phyloP scores from a whole-genome alignment of 305 asterid species.

The Euphrasia arctica region DNA sequence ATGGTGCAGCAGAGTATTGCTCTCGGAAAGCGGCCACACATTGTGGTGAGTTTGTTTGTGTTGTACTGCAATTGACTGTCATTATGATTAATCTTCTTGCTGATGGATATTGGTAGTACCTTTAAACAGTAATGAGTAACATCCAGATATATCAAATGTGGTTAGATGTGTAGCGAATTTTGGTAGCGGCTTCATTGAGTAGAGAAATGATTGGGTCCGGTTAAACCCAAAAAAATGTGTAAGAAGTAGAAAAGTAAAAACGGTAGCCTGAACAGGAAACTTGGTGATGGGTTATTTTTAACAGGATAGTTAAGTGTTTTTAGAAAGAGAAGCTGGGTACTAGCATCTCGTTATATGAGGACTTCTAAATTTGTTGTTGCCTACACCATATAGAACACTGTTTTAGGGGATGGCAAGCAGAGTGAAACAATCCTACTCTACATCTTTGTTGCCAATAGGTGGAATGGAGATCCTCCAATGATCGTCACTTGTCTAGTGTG shows the following conservation, averaged over 20 bases:
- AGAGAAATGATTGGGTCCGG: not conserved
- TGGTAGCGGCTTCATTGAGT: not conserved
- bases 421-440: too few relatives aligned
- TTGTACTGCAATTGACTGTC: conserved; percentile 1
- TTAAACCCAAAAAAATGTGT: too few relatives aligned
- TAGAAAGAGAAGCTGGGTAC: not conserved
- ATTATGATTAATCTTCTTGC: not conserved
- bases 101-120: not conserved
- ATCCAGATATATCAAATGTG: not conserved
- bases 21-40: conserved; percentile 83
- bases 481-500: too few relatives aligned
- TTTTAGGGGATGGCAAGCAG: too few relatives aligned
- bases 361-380: too few relatives aligned
- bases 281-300: not conserved
- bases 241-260: too few relatives aligned
- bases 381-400: too few relatives aligned
- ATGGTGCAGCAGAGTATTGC: conserved; percentile 69
- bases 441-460: too few relatives aligned
- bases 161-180: too few relatives aligned
- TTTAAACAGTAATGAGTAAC: not conserved
- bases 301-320: not conserved
- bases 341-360: not conserved
- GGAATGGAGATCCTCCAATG: too few relatives aligned
- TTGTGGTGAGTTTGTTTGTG: conserved; percentile 54
- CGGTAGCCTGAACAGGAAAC: too few relatives aligned